Evolutionary conservation across 306 rosid genomes (phyloP), one percentile per base, ranked within the genome.

Genomic region (Geum urbanum): DNA sequence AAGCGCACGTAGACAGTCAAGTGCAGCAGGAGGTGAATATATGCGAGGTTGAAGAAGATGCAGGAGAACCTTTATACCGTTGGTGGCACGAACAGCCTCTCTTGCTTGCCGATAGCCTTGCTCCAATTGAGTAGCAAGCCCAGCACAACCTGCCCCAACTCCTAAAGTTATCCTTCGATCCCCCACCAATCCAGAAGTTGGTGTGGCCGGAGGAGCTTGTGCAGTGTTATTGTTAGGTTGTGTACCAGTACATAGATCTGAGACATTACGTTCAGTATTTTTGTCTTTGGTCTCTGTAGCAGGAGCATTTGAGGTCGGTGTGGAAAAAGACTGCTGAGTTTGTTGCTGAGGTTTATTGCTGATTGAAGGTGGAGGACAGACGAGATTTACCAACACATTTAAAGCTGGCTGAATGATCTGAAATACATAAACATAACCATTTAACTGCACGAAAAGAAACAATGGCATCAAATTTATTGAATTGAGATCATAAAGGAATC

Each of bases 331-430:
- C 77, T 85, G 97, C 78, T 79, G 91, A 71, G 96, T 87, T 80
- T 88, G 98, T 55, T 32, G 85, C 53, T 71, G 74, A 2, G 97
- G 95, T 76, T 89, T 95, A 77, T 86, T 89, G 80, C 99, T 91
- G 84, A 95, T 89, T 69, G 99, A 91, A 72, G 99, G 99, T 40
- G 99, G 97, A 58, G 99, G 97, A 52, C 99, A 95, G 59, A 91
- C 99, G 66, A 95, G 97, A 75, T 95, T 95, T 79, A 89, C 96
- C 57, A 95, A 76, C 75, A 95, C 97, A 83, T 88, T 91, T 65
- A 95, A 68, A 41, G 99, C 97, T 4, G 99, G 95, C 63, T 91
- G 99, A 76, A 91, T 95, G 75, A 95, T 95, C 99, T 95, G 96
- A 76, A 80, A 59, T 53, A 77, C 66, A 78, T 70, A 66, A 2